A percentile compares a stretch with the other conserved stretches of the same genome.
Conservation (phyloP, 495 filamentous ascomycete genomes). For the Opeltia flavorubescens region DNA sequence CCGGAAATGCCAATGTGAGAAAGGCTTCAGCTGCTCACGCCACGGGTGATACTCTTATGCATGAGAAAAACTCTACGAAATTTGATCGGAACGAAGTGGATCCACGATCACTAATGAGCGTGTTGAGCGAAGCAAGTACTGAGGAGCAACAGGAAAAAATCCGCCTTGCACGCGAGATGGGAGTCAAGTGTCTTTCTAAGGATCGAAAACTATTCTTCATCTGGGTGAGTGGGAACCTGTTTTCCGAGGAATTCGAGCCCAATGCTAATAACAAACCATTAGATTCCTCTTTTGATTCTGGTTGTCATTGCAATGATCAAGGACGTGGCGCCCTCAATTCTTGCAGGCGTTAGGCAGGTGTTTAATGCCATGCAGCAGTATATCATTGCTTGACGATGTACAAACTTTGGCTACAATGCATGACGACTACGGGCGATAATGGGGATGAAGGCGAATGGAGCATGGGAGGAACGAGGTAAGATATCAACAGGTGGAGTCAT, state of each 20-base stretch:
- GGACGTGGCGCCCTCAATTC: slow-evolving; percentile 31
- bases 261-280: slow-evolving; percentile 12
- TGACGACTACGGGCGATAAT: too few relatives aligned
- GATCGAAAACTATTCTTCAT: slow-evolving; percentile 75
- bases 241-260: slow-evolving; percentile 16
- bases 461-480: too few relatives aligned
- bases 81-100: slow-evolving; percentile 32
- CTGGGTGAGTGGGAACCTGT: slow-evolving; percentile 47
- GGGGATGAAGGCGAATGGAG: too few relatives aligned
- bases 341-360: too few relatives aligned
- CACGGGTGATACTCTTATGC: slow-evolving; percentile 48
- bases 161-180: slow-evolving; percentile 53
- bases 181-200: slow-evolving; percentile 57
- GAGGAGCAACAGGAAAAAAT: slow-evolving; percentile 63
- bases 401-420: too few relatives aligned
- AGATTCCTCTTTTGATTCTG: slow-evolving; percentile 48
- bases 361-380: too few relatives aligned
- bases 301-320: slow-evolving; percentile 48
- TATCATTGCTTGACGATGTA: too few relatives aligned
- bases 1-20: slow-evolving; percentile 38
- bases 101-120: slow-evolving; percentile 26
- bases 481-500: too few relatives aligned
- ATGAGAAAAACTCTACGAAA: slow-evolving; percentile 49
- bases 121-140: slow-evolving; percentile 37
- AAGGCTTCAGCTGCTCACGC: slow-evolving; percentile 46